Evolutionary conservation across 2,329 filamentous ascomycete species (phyloP).

Genomic region (Gaeumannomyces tritici): DNA sequence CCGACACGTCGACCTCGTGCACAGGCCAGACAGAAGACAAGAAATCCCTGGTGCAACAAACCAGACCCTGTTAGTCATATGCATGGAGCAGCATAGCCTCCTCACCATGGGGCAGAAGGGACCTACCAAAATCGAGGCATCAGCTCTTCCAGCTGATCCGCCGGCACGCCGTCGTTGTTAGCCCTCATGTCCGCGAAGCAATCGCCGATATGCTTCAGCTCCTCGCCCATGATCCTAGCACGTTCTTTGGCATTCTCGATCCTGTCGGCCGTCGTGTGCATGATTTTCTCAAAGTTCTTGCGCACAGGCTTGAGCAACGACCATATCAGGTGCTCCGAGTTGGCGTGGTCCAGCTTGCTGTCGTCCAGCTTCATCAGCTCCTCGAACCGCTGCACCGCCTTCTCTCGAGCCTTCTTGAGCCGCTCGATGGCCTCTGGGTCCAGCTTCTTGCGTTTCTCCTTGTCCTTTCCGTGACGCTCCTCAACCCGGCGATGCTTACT

Average conservation of each 20-base stretch:
- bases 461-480: conserved; percentile 25
- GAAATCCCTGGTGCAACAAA: conserved; percentile 20
- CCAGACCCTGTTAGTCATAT: conserved; percentile 6
- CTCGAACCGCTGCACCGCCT: conserved; percentile 25
- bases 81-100: too few species aligned
- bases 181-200: conserved; percentile 21
- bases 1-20: conserved; percentile 24
- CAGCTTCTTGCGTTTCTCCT: conserved; percentile 22
- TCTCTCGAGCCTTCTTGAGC: conserved; percentile 21
- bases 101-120: background rate
- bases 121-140: conserved; percentile 27
- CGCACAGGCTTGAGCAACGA: conserved; percentile 26
- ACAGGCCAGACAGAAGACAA: conserved; percentile 28
- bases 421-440: conserved; percentile 24
- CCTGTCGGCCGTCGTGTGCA: conserved; percentile 20
- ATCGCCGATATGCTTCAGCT: conserved; percentile 24
- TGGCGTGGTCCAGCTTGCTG: conserved; percentile 21
- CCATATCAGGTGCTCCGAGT: conserved; percentile 26
- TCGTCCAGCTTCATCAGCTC: conserved; percentile 26
- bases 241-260: conserved; percentile 22
- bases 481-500: conserved; percentile 45
- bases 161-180: conserved; percentile 18
- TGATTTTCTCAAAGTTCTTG: conserved; percentile 25
- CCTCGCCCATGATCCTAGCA: conserved; percentile 24
- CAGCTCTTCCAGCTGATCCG: conserved; percentile 19